phyloP scores from a whole-genome alignment of 1,139 yeast species.

The Saccharomyces pastorianus region DNA sequence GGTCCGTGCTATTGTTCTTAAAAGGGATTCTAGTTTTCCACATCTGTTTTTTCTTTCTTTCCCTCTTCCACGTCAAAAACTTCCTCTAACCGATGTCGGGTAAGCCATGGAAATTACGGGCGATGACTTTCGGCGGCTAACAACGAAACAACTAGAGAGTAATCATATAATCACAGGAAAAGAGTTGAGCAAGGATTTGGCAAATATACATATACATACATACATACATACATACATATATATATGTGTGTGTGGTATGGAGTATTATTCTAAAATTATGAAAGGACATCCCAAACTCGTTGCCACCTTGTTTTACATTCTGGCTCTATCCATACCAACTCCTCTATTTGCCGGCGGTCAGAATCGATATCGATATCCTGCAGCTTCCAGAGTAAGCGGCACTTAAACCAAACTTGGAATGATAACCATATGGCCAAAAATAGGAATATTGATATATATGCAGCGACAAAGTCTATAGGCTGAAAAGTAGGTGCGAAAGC shows the following conservation, averaged over 20 bases:
- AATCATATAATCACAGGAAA: background rate
- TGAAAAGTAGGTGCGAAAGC: slow-evolving; percentile 36
- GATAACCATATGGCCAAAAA: slow-evolving; percentile 40
- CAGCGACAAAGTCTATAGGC: slow-evolving; percentile 48
- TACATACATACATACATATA: background rate
- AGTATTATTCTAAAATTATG: background rate
- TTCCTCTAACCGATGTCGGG: background rate
- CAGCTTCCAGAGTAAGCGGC: slow-evolving; percentile 35
- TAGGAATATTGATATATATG: slow-evolving; percentile 49
- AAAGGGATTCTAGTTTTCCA: background rate
- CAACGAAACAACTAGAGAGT: background rate
- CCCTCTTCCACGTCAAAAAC: background rate
- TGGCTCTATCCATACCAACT: background rate
- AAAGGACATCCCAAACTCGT: background rate
- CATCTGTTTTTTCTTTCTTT: background rate
- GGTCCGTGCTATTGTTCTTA: background rate
- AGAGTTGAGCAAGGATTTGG: background rate
- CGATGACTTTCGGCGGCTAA: slow-evolving; percentile 1
- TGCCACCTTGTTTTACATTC: background rate
- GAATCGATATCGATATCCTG: slow-evolving; percentile 53
- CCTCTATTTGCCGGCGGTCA: slow-evolving; percentile 49
- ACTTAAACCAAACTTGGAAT: slow-evolving; percentile 42
- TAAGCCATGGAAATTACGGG: background rate
- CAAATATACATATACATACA: background rate
- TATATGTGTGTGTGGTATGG: no score